These are phyloP conservation scores for Abortiporus biennis DNA, from an alignment of 1,284 basidiomycete genomes.

Conservation along the genomic window DNA sequence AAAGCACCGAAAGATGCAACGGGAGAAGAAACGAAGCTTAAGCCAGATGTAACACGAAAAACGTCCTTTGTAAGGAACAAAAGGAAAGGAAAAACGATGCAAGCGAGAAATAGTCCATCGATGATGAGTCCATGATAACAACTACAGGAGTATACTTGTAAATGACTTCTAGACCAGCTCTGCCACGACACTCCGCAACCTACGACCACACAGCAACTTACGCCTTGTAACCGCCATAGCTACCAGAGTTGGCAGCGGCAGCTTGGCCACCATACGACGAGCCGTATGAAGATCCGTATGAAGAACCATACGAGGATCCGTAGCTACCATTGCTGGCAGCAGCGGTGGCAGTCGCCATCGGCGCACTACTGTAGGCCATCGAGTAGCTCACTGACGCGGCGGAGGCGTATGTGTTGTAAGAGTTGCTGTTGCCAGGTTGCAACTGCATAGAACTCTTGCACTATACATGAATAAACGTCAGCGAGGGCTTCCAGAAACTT, in stretches of 20 bases:
- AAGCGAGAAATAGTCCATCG: neutral
- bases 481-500: too few relatives aligned
- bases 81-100: neutral
- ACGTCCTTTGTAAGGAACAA: too few relatives aligned
- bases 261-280: too few relatives aligned
- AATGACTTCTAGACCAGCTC: too few relatives aligned
- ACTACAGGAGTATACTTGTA: neutral
- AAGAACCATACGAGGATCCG: too few relatives aligned
- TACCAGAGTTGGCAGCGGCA: neutral
- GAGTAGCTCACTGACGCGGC: constrained; percentile 4
- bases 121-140: neutral
- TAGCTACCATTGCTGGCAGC: neutral
- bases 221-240: constrained; percentile 5
- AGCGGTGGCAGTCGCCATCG: neutral
- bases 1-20: too few relatives aligned
- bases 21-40: too few relatives aligned
- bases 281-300: too few relatives aligned
- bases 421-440: constrained; percentile 44
- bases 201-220: neutral
- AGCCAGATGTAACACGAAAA: too few relatives aligned
- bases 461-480: constrained; percentile 21
- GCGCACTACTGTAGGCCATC: too few relatives aligned
- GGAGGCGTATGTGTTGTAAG: constrained; percentile 45
- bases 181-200: constrained; percentile 1
- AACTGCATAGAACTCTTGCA: constrained; percentile 56